A percentile compares a stretch with the other conserved stretches of the same genome.
Conservation (phyloP, 768 basidiomycete genomes). For the Nevesoporus exiguus region DNA sequence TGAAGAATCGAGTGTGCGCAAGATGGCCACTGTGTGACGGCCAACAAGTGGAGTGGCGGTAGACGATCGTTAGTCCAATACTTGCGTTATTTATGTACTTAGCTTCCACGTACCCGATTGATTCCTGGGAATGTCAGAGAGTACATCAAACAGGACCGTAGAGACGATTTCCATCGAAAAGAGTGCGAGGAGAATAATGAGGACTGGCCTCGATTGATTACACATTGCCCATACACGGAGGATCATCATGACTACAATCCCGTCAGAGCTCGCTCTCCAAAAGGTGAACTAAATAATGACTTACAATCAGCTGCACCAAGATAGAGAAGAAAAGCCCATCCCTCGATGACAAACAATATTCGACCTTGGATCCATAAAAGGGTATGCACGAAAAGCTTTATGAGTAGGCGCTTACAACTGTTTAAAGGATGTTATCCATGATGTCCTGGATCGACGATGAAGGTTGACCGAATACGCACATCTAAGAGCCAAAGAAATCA, state of each 20-base stretch:
- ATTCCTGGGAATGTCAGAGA: not conserved
- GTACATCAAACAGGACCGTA: not conserved
- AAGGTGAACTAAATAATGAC: not conserved
- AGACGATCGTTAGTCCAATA: not conserved
- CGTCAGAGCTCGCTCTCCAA: not conserved
- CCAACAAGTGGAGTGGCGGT: not conserved
- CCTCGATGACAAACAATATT: not conserved
- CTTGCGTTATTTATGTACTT: not conserved
- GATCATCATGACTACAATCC: not conserved
- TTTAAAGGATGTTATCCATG: not conserved
- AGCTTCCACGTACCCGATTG: not conserved
- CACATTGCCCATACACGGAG: not conserved
- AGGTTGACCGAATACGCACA: not conserved
- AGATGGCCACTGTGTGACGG: not conserved
- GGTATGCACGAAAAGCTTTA: too few species aligned
- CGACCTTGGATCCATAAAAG: constrained; percentile 1
- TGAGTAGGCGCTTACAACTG: constrained; percentile 1
- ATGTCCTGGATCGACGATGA: not conserved
- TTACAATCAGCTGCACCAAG: not conserved
- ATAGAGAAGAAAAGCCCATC: not conserved
- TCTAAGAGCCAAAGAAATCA: not conserved
- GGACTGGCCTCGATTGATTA: not conserved
- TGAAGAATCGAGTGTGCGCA: not conserved
- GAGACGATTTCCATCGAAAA: not conserved
- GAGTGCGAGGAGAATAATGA: not conserved